These are phyloP conservation scores for Astrocystis sublimbata DNA, from an alignment of 495 filamentous ascomycete species.

Conservation along the genomic window DNA sequence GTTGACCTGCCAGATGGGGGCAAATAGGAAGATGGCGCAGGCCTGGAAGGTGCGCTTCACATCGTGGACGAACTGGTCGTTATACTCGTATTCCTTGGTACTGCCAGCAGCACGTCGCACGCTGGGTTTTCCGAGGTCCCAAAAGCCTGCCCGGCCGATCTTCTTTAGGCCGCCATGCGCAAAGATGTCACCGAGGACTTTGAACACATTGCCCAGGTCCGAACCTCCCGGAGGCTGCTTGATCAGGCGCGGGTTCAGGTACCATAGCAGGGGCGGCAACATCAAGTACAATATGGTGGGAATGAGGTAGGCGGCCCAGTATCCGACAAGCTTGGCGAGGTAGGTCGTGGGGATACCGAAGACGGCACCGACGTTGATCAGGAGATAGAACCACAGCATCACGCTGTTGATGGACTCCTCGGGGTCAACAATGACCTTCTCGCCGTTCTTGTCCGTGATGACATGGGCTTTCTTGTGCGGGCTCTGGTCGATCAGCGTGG, in stretches of 20 bases:
- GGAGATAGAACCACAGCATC: conserved; percentile 63
- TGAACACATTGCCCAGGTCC: conserved; percentile 55
- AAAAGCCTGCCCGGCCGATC: conserved; percentile 59
- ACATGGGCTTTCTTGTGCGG: conserved; percentile 55
- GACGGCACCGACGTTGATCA: conserved; percentile 76
- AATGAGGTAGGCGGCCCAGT: conserved; percentile 73
- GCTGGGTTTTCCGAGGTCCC: conserved; percentile 60
- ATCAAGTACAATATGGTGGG: conserved; percentile 60
- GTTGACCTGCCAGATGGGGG: conserved; percentile 63
- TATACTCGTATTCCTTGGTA: conserved; percentile 39
- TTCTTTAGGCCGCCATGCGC: conserved; percentile 50
- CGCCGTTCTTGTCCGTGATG: conserved; percentile 65
- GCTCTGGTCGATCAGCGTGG: conserved; percentile 73
- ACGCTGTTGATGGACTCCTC: conserved; percentile 72
- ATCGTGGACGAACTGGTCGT: conserved; percentile 55
- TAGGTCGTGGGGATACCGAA: conserved; percentile 52
- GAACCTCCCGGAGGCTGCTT: conserved; percentile 54
- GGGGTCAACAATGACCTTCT: conserved; percentile 75
- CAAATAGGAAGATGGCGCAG: conserved; percentile 57
- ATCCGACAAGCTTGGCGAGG: conserved; percentile 55
- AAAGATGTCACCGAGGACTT: conserved; percentile 51
- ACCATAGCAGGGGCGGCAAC: conserved; percentile 52
- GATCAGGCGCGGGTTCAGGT: conserved; percentile 48
- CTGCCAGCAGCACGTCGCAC: conserved; percentile 50
- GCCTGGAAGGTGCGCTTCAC: conserved; percentile 53